These are phyloP conservation scores for Calonectria pseudoturangicola DNA, from an alignment of 2,329 filamentous ascomycete genomes.

Conservation along the genomic window DNA sequence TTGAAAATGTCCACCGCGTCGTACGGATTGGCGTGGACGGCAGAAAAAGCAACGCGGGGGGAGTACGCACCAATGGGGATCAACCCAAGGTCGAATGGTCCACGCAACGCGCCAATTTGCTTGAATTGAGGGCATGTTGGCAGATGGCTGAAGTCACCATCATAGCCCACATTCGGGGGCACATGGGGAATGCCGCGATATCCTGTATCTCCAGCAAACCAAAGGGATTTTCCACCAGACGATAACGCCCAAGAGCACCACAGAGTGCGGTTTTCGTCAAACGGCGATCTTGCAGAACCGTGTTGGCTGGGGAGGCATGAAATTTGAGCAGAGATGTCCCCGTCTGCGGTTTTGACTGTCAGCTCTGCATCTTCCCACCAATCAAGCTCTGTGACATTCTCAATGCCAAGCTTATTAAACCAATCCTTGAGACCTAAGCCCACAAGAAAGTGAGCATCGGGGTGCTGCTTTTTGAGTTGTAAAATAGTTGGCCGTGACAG, in stretches of 20 bases:
- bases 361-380: constrained; percentile 22
- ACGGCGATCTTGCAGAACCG: constrained; percentile 7
- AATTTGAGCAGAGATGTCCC: background rate
- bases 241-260: constrained; percentile 11
- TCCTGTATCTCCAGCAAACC: constrained; percentile 14
- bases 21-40: constrained; percentile 11
- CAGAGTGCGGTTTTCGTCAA: constrained; percentile 13
- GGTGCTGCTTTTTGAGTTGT: background rate
- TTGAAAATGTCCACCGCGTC: constrained; percentile 16
- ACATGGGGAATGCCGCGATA: constrained; percentile 12
- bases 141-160: constrained; percentile 10
- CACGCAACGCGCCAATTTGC: background rate
- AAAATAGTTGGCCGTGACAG: background rate
- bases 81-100: constrained; percentile 4
- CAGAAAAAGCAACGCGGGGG: constrained; percentile 4
- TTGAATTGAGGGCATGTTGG: constrained; percentile 9
- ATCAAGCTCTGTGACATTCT: constrained; percentile 7
- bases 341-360: constrained; percentile 1
- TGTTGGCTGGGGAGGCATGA: constrained; percentile 9
- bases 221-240: constrained; percentile 1
- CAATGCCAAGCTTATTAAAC: background rate
- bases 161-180: background rate
- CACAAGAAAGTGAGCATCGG: constrained; percentile 4
- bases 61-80: constrained; percentile 17
- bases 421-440: constrained; percentile 2